A percentile compares a stretch with the other conserved stretches of the same genome.
Evolutionary conservation across 805 yeast genomes (phyloP).

Genomic region (Millerozyma acaciae): DNA sequence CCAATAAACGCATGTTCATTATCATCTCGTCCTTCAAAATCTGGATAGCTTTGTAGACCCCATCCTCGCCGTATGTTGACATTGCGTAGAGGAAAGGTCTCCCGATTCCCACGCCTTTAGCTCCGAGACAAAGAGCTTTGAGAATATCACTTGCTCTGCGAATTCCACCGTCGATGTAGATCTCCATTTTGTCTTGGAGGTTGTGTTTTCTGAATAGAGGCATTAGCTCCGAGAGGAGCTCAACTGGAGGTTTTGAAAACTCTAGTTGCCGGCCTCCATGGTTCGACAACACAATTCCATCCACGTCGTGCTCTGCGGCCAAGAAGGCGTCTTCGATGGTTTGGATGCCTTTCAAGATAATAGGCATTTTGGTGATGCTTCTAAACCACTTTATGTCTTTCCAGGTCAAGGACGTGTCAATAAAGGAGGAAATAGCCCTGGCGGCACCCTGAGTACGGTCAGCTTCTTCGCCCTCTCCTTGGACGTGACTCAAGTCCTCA

Average conservation of each 20-base stretch:
- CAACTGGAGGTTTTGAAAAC: conserved; percentile 56
- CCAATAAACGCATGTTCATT: conserved; percentile 64
- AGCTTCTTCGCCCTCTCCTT: conserved; percentile 49
- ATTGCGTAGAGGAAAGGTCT: conserved; percentile 74
- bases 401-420: conserved; percentile 43
- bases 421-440: conserved; percentile 79
- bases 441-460: conserved; percentile 82
- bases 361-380: conserved; percentile 34
- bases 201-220: conserved; percentile 39
- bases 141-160: conserved; percentile 74
- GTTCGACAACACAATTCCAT: conserved; percentile 65
- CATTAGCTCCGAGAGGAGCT: conserved; percentile 54
- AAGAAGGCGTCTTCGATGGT: conserved; percentile 59
- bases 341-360: conserved; percentile 60
- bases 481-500: conserved; percentile 43
- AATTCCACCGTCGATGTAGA: conserved; percentile 74
- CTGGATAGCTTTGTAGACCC: conserved; percentile 62
- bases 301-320: conserved; percentile 56
- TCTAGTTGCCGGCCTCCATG: conserved; percentile 77
- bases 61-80: conserved; percentile 76
- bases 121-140: conserved; percentile 75
- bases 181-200: conserved; percentile 50
- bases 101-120: conserved; percentile 72
- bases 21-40: conserved; percentile 57
- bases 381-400: conserved; percentile 39